These are phyloP conservation scores for Silene vulgaris DNA, from an alignment of 179 eudicot genomes.

Conservation along the genomic window DNA sequence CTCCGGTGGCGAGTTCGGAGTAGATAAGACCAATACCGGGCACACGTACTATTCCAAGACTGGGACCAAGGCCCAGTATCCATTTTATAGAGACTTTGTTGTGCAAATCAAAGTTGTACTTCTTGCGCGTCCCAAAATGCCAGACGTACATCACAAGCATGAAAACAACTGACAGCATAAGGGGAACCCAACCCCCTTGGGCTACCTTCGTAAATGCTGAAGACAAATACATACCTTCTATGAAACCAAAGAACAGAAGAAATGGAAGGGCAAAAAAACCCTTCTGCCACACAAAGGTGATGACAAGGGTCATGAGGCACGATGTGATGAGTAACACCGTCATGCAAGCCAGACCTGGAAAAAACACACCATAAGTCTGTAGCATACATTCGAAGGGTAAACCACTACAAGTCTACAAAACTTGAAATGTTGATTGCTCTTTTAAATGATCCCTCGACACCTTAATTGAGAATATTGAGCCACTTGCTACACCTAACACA, in stretches of 20 bases:
- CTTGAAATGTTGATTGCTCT: not conserved
- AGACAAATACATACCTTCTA: conserved; percentile 65
- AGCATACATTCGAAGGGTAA: conserved; percentile 10
- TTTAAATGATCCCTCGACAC: not conserved
- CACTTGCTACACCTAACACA: not conserved
- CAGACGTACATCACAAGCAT: conserved; percentile 70
- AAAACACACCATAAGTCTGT: conserved; percentile 19
- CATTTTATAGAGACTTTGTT: conserved; percentile 89
- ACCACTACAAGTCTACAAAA: not conserved
- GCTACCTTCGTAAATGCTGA: conserved; percentile 72
- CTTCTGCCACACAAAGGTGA: conserved; percentile 66
- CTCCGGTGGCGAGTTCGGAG: conserved; percentile 87
- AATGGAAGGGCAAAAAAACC: conserved; percentile 52
- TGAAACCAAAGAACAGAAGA: conserved; percentile 55
- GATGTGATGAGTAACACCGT: conserved; percentile 82
- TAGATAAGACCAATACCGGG: conserved; percentile 88
- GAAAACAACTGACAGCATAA: conserved; percentile 57
- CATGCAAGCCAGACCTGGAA: conserved; percentile 83
- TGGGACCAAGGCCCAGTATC: conserved; percentile 90
- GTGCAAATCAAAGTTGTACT: conserved; percentile 84
- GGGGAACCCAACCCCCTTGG: conserved; percentile 95
- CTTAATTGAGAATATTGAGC: not conserved
- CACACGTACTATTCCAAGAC: conserved; percentile 90
- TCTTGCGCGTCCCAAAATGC: conserved; percentile 87
- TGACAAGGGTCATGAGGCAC: conserved; percentile 74